These are phyloP conservation scores for Urochloa ruziziensis DNA, from an alignment of 176 grass and related monocot genomes.

Conservation along the genomic window DNA sequence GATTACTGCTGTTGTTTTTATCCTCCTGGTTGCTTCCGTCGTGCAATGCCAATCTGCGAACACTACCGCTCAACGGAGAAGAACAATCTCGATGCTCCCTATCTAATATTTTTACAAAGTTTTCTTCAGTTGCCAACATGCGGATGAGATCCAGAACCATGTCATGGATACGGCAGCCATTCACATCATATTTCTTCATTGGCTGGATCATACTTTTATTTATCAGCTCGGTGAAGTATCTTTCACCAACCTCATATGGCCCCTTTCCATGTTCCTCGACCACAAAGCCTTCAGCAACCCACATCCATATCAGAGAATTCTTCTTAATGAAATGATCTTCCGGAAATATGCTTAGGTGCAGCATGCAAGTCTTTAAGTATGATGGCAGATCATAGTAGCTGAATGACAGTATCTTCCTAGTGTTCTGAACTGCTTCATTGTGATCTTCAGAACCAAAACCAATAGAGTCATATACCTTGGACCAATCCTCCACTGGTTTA, in stretches of 20 bases:
- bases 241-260: neutral
- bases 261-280: neutral
- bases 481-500: neutral
- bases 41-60: neutral
- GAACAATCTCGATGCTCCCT: neutral
- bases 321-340: neutral
- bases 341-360: neutral
- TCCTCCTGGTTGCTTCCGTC: neutral
- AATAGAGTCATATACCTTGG: neutral
- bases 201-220: constrained; percentile 18
- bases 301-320: neutral
- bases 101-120: constrained; percentile 10
- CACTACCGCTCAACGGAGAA: neutral
- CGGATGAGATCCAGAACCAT: neutral
- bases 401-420: neutral
- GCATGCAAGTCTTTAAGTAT: neutral
- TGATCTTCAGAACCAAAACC: neutral
- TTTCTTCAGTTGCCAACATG: neutral
- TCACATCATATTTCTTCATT: fast-evolving
- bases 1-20: neutral
- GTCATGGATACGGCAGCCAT: neutral
- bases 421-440: neutral
- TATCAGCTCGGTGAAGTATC: neutral
- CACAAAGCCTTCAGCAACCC: constrained; percentile 11
- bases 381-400: neutral